Evolutionary conservation across 2,329 filamentous ascomycete species (phyloP).

Genomic region (Neonectria sp.): DNA sequence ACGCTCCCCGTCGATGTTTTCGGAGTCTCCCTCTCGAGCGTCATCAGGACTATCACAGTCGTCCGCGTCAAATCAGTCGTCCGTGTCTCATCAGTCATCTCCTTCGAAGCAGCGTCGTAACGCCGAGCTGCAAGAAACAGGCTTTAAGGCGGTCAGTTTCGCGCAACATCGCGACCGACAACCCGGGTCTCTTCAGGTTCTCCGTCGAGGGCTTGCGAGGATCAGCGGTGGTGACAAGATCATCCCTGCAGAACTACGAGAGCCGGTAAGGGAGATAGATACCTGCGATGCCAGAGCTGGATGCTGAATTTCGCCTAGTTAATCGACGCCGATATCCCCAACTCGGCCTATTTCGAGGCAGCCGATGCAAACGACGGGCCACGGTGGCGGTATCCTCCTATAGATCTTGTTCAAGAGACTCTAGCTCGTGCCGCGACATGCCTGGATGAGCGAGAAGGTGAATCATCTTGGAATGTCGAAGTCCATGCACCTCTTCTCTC

Average conservation of each 20-base stretch:
- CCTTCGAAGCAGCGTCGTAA: neutral
- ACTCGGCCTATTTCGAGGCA: neutral
- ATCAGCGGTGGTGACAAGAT: neutral
- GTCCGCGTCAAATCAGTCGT: neutral
- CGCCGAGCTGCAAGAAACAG: slow-evolving; percentile 1
- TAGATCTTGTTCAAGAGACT: neutral
- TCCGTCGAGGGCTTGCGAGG: neutral
- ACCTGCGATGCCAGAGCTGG: neutral
- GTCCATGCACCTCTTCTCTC: neutral
- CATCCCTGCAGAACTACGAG: neutral
- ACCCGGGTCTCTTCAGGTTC: neutral
- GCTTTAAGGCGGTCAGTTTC: slow-evolving; percentile 5
- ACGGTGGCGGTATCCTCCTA: neutral
- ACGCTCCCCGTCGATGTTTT: neutral
- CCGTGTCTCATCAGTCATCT: slow-evolving; percentile 2
- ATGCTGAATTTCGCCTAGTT: neutral
- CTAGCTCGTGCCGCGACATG: neutral
- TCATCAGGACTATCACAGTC: neutral
- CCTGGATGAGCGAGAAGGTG: neutral
- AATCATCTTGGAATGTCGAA: slow-evolving; percentile 1
- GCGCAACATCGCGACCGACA: neutral
- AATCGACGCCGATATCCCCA: neutral
- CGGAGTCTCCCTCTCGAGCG: neutral
- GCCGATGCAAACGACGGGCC: neutral
- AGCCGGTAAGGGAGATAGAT: neutral